phyloP scores from a whole-genome alignment of 495 filamentous ascomycete genomes.

The Coniosporium apollinis region DNA sequence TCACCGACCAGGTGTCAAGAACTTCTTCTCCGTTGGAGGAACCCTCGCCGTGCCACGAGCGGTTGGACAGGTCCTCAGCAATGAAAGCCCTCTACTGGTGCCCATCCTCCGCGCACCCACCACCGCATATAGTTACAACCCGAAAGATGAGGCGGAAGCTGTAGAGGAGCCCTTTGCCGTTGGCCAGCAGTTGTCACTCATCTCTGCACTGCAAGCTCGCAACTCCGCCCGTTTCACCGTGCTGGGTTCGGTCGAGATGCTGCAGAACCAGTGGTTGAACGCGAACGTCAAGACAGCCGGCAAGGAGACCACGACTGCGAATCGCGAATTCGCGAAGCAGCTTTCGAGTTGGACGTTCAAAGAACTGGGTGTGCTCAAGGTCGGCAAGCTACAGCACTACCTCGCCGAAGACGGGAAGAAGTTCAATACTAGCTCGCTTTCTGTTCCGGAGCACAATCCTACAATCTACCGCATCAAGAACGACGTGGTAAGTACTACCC shows the following conservation, averaged over 20 bases:
- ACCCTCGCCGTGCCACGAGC: slow-evolving; percentile 65
- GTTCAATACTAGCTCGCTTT: slow-evolving; percentile 1
- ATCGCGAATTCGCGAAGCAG: slow-evolving; percentile 71
- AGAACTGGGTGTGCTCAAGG: slow-evolving; percentile 77
- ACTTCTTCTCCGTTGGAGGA: slow-evolving; percentile 57
- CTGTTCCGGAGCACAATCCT: slow-evolving; percentile 44
- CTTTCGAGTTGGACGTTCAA: slow-evolving; percentile 84
- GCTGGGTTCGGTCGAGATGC: slow-evolving; percentile 68
- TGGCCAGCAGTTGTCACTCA: slow-evolving; percentile 64
- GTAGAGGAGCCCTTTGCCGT: slow-evolving; percentile 71
- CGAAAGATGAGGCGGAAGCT: slow-evolving; percentile 62
- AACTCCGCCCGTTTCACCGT: slow-evolving; percentile 87
- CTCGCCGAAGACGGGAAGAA: slow-evolving; percentile 40
- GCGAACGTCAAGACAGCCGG: slow-evolving; percentile 48
- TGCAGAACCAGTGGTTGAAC: slow-evolving; percentile 82
- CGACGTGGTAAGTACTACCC: slow-evolving; percentile 57
- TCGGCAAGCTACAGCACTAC: slow-evolving; percentile 69
- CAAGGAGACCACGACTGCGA: slow-evolving; percentile 47
- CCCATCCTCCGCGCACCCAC: slow-evolving; percentile 65
- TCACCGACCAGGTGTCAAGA: slow-evolving; percentile 51
- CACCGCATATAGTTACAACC: slow-evolving; percentile 87
- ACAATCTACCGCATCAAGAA: slow-evolving; percentile 93
- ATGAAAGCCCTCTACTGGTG: slow-evolving; percentile 51
- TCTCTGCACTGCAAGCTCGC: slow-evolving; percentile 72
- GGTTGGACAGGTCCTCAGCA: slow-evolving; percentile 66